Conservation (phyloP, 1,284 basidiomycete genomes). For the Thecaphora frezii region DNA sequence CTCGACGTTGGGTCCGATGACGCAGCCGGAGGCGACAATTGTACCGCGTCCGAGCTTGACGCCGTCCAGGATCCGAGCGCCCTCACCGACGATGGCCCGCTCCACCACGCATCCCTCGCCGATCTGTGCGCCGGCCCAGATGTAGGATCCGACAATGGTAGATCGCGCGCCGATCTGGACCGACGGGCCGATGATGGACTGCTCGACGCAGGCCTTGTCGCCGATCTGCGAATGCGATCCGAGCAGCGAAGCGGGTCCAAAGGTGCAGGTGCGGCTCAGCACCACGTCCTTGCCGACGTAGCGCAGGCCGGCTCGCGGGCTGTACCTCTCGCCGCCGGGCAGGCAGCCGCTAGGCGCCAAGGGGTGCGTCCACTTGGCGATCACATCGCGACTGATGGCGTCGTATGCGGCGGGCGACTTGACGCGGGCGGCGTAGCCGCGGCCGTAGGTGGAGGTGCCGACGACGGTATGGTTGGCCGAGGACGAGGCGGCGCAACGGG, state of each 20-base stretch:
- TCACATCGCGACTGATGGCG: constrained; percentile 71
- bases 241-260: constrained; percentile 37
- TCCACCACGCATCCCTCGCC: constrained; percentile 76
- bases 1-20: constrained; percentile 62
- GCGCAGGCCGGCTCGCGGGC: constrained; percentile 21
- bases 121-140: constrained; percentile 41
- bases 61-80: constrained; percentile 72
- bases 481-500: constrained; percentile 19
- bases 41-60: constrained; percentile 65
- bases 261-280: constrained; percentile 30
- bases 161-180: constrained; percentile 67
- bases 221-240: constrained; percentile 43
- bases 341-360: constrained; percentile 90
- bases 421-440: constrained; percentile 50
- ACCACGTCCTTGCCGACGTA: constrained; percentile 41
- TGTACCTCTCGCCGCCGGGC: constrained; percentile 66
- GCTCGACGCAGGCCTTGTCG: constrained; percentile 68
- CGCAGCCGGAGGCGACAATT: constrained; percentile 54
- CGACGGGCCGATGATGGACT: constrained; percentile 74
- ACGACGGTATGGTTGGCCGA: constrained; percentile 69
- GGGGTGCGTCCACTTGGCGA: constrained; percentile 90
- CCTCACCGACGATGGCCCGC: constrained; percentile 68
- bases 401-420: constrained; percentile 50
- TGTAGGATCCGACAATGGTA: constrained; percentile 37
- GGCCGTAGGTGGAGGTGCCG: constrained; percentile 79